Evolutionary conservation across 2,329 filamentous ascomycete species (phyloP), one percentile per base, ranked within the genome.

Genomic region (Alternaria sp.): DNA sequence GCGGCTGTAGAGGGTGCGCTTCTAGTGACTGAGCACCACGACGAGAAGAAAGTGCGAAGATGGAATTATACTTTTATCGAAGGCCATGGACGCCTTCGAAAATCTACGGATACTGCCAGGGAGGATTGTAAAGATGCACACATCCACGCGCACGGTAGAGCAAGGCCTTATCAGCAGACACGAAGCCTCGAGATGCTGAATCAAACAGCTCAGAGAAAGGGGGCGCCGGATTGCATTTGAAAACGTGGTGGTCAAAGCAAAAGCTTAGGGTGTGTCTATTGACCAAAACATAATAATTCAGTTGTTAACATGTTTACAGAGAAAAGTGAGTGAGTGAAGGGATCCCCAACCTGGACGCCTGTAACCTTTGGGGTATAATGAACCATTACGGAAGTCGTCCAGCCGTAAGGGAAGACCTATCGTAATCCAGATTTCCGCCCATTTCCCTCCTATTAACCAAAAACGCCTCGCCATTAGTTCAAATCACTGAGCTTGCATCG

Each of bases 1-100:
- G 95, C 78, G 95, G 95, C 8, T 99, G 95, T 78, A 85, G 91
- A 72, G 94, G 94, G 0, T 98, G 94, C 78, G 86, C 91, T 14
- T 96, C 93, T 45, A 90, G 87, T 72, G 93, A 97, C 77, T 97
- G 73, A 75, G 61, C 44, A n/a, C 39, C 14, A 28, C 11, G 14
- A 52, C 51, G 33, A 59, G 31, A 36, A 26, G n/a, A 17, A 26
- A 24, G 5, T 28, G 48, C 34, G 24, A 49, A 24, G 4, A 49
- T 31, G 14, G 55, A 17, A 10, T 33, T 23, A 21, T 24, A 40
- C 23, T 24, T 44, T 24, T 9, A 39, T 36, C 10, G 31, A 44
- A 31, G 26, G 49, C n/a, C 21, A 41, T 41, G 26, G 36, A 11
- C 23, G 37, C 29, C 21, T 14, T 40, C n/a, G 14, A 40, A 10